Evolutionary conservation across 768 basidiomycete genomes (phyloP), one percentile per base, ranked within the genome.

Genomic region (Leucogyrophana mollusca): DNA sequence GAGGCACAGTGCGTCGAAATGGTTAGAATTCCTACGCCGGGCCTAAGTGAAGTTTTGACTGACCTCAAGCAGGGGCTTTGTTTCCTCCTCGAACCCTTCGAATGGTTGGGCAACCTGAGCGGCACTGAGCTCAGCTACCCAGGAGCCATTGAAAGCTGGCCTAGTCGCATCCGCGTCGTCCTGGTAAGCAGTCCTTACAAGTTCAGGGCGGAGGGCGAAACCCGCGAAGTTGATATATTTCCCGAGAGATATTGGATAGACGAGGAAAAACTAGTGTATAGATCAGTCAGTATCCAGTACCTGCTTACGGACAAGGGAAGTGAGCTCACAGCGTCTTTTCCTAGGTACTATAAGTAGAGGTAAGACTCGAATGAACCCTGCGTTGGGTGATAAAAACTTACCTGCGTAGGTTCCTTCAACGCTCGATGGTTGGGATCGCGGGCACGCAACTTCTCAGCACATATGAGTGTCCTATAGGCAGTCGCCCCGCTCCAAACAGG

Each of bases 211-310:
- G 16, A 73, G 59, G 20, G 63, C 69, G 55, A 83, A 82, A 1
- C 80, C 82, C 14, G 76, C 85, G 46, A 86, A 72, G 54, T 86
- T 89, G 53, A 89, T 66, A 49, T 73, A 62, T 52, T 69, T 74
- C 5, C 83, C 82, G 23, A 70, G 70, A 3, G 78, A 69, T 11
- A 87, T 79, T 0, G 83, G 77, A 58, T 87, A 87, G 2, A 72
- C 76, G 13, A 87, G 71, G 34, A 84, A 58, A 56, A 79, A 79
- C 85, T 87, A 37, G 21, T 21, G 22, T n/a, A 21, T 23, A 34
- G 17, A 16, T 21, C 1, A 18, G 13, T 21, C 16, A 25, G 20
- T n/a, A n/a, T n/a, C n/a, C n/a, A n/a, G n/a, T n/a, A n/a, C n/a
- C n/a, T n/a, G n/a, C n/a, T n/a, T n/a, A n/a, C n/a, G 20, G 24